phyloP scores from a whole-genome alignment of 2,329 filamentous ascomycete species.

The Colletotrichum sp. region DNA sequence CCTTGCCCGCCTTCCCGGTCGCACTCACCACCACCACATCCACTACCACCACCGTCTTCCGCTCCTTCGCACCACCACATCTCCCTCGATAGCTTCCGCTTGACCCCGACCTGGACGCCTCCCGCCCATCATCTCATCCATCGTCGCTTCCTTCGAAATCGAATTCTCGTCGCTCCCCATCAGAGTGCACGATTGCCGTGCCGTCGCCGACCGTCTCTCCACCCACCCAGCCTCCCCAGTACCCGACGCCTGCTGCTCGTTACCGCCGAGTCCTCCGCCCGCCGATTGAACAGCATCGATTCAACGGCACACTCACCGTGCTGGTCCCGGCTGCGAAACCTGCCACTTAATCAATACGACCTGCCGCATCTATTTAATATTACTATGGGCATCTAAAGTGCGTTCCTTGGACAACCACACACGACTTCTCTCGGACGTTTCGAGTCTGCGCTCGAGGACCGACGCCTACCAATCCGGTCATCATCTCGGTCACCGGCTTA shows the following conservation, averaged over 20 bases:
- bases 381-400: constrained; percentile 22
- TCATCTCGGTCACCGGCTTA: not conserved
- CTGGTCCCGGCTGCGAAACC: not conserved
- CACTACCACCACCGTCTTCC: not conserved
- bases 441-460: not conserved
- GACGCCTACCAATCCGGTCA: not conserved
- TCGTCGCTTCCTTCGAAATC: not conserved
- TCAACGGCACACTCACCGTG: not conserved
- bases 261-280: constrained; percentile 5
- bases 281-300: not conserved
- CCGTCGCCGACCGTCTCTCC: not conserved
- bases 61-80: constrained; percentile 18
- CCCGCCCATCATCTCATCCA: constrained; percentile 8
- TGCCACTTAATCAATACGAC: not conserved
- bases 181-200: not conserved
- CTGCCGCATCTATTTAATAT: not conserved
- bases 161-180: not conserved
- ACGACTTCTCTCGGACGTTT: not conserved
- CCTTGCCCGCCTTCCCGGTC: constrained; percentile 18
- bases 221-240: not conserved
- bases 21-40: constrained; percentile 5
- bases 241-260: not conserved
- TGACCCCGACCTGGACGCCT: constrained; percentile 3
- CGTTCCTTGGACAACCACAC: not conserved
- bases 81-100: constrained; percentile 18